These are phyloP conservation scores for Phytophthora citrophthora DNA, from an alignment of 352 stramenopile species.

Conservation along the genomic window DNA sequence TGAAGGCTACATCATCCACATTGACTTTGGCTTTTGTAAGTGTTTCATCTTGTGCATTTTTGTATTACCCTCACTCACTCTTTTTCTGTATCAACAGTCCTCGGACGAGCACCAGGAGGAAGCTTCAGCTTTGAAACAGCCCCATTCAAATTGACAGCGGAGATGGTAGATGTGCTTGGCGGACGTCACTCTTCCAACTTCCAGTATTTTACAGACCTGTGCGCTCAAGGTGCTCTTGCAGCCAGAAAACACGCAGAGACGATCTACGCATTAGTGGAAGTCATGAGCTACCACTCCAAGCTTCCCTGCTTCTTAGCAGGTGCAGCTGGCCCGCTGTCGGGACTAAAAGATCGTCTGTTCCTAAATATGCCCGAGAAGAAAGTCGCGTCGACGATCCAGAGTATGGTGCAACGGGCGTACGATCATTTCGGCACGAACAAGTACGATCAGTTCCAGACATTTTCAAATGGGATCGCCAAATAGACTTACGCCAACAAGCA, in stretches of 20 bases:
- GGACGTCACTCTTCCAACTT: conserved; percentile 93
- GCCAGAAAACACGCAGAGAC: conserved; percentile 92
- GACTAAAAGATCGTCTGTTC: conserved; percentile 73
- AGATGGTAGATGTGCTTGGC: conserved; percentile 96
- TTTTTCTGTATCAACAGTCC: conserved; percentile 42
- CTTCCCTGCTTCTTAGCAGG: conserved; percentile 71
- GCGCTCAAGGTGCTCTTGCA: conserved; percentile 93
- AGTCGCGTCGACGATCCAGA: conserved; percentile 74
- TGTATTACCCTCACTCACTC: background rate
- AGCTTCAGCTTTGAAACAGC: conserved; percentile 97
- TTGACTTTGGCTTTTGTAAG: conserved; percentile 99
- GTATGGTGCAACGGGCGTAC: conserved; percentile 94
- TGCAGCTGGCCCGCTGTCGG: conserved; percentile 40
- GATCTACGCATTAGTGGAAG: conserved; percentile 95
- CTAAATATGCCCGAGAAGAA: conserved; percentile 70
- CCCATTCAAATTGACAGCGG: conserved; percentile 96
- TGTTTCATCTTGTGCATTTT: conserved; percentile 2
- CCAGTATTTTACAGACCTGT: conserved; percentile 94
- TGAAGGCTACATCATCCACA: conserved; percentile 97
- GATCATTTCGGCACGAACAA: conserved; percentile 96
- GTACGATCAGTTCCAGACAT: conserved; percentile 96
- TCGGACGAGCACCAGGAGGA: conserved; percentile 82
- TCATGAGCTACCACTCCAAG: conserved; percentile 91
- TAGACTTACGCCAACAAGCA: conserved; percentile 31
- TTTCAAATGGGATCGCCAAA: conserved; percentile 91